Conservation (phyloP, 2,329 filamentous ascomycete species). For the Fusarium lyarnte region DNA sequence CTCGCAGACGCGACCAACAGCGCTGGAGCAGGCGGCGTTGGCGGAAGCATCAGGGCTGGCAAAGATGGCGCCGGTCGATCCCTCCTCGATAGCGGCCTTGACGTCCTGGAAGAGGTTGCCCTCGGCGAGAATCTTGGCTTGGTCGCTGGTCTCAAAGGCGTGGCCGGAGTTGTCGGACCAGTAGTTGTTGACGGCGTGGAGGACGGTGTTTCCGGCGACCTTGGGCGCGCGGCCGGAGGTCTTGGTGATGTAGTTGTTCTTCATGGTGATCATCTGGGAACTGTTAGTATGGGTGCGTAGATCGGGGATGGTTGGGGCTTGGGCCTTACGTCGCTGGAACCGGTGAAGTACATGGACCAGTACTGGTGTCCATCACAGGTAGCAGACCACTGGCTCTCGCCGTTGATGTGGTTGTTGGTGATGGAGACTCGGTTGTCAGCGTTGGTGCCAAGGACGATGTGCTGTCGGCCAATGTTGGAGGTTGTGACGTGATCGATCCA, state of each 20-base stretch:
- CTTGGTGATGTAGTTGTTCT: slow-evolving; percentile 70
- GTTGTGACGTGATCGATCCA: slow-evolving; percentile 67
- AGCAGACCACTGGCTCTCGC: slow-evolving; percentile 62
- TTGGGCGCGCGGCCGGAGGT: slow-evolving; percentile 67
- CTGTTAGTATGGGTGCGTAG: background rate
- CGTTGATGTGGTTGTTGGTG: slow-evolving; percentile 66
- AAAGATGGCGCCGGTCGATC: slow-evolving; percentile 47
- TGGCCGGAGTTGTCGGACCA: slow-evolving; percentile 64
- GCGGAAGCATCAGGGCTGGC: slow-evolving; percentile 44
- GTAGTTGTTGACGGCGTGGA: slow-evolving; percentile 72
- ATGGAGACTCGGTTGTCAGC: slow-evolving; percentile 67
- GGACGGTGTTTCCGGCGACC: slow-evolving; percentile 62
- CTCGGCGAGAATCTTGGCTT: slow-evolving; percentile 60
- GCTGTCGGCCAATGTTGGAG: slow-evolving; percentile 67
- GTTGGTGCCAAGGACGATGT: slow-evolving; percentile 65
- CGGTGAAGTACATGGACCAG: slow-evolving; percentile 67
- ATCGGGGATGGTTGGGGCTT: too few species aligned
- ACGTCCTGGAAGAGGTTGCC: slow-evolving; percentile 69
- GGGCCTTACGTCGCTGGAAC: slow-evolving; percentile 55
- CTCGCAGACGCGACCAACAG: slow-evolving; percentile 61
- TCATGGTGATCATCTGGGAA: slow-evolving; percentile 58
- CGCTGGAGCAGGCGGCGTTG: slow-evolving; percentile 54
- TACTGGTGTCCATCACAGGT: slow-evolving; percentile 68
- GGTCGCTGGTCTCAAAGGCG: slow-evolving; percentile 62
- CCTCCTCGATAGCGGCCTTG: slow-evolving; percentile 50